Percentiles rank a stretch among this genome's conserved stretches.
Conservation (phyloP, 257 asterid genomes). For the Ajuga chamaepitys region DNA sequence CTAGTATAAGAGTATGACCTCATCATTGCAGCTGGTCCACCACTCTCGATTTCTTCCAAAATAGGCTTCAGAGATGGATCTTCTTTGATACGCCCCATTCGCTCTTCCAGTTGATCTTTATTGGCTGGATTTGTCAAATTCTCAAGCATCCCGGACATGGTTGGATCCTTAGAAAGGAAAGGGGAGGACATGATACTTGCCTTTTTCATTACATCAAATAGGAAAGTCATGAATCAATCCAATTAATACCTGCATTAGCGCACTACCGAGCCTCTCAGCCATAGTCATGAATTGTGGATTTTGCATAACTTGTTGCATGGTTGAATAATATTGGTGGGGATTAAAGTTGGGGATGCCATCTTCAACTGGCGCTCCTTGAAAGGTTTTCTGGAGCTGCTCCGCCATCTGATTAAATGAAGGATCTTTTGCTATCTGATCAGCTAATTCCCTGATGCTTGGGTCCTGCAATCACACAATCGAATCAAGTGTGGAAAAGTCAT, state of each 20-base stretch:
- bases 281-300: constrained; percentile 89
- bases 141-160: constrained; percentile 91
- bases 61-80: constrained; percentile 91
- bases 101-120: constrained; percentile 76
- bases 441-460: constrained; percentile 86
- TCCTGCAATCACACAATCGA: constrained; percentile 34
- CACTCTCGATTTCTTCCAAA: constrained; percentile 80
- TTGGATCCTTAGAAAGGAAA: constrained; percentile 51
- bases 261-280: constrained; percentile 88
- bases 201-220: too few relatives aligned
- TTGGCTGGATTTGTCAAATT: constrained; percentile 69
- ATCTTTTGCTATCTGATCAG: constrained; percentile 81
- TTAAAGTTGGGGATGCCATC: constrained; percentile 74
- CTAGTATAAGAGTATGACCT: constrained; percentile 30
- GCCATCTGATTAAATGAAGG: constrained; percentile 89
- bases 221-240: neutral
- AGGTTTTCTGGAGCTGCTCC: constrained; percentile 82
- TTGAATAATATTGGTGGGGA: constrained; percentile 59
- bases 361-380: constrained; percentile 60
- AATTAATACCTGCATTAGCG: constrained; percentile 68
- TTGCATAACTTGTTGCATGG: constrained; percentile 96
- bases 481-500: neutral
- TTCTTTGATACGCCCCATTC: constrained; percentile 69
- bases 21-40: constrained; percentile 99
- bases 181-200: neutral